Conservation (phyloP, 208 protist species). For the Trypanosoma platydactyli region DNA sequence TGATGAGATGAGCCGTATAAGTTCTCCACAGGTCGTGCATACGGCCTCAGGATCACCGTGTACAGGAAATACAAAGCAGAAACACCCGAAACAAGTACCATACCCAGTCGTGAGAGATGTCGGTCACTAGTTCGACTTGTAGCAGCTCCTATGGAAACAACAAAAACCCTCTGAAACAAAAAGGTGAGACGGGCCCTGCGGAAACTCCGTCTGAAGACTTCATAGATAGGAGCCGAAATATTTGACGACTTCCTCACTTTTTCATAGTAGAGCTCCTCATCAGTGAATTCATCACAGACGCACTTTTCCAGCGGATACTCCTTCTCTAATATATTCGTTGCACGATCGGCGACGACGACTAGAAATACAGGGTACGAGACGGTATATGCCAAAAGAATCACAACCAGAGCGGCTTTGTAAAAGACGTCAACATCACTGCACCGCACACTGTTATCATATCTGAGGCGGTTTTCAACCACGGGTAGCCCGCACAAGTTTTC, state of each 20-base stretch:
- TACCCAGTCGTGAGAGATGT: conserved; percentile 37
- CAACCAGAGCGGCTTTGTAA: conserved; percentile 32
- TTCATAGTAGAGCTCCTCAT: conserved; percentile 64
- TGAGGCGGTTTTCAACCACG: conserved; percentile 33
- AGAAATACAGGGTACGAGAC: conserved; percentile 58
- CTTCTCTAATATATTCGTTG: conserved; percentile 45
- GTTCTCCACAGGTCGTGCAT: conserved; percentile 52
- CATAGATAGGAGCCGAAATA: conserved; percentile 53
- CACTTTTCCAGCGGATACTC: conserved; percentile 70
- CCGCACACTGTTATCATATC: conserved; percentile 52
- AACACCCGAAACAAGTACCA: conserved; percentile 49
- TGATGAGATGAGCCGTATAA: conserved; percentile 49
- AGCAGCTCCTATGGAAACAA: conserved; percentile 46
- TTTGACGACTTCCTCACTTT: conserved; percentile 62
- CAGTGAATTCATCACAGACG: conserved; percentile 52
- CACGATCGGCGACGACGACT: conserved; percentile 44
- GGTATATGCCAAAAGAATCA: conserved; percentile 49
- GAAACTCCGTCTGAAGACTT: conserved; percentile 55
- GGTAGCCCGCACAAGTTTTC: conserved; percentile 31
- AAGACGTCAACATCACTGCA: conserved; percentile 46
- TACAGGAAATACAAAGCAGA: conserved; percentile 38
- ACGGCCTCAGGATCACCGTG: conserved; percentile 39
- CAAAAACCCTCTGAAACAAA: conserved; percentile 60
- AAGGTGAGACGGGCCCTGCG: conserved; percentile 62
- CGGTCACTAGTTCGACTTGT: conserved; percentile 26